These are phyloP conservation scores for Gracilaria vermiculophylla DNA, from an alignment of 23 red algal genomes.

Conservation along the genomic window DNA sequence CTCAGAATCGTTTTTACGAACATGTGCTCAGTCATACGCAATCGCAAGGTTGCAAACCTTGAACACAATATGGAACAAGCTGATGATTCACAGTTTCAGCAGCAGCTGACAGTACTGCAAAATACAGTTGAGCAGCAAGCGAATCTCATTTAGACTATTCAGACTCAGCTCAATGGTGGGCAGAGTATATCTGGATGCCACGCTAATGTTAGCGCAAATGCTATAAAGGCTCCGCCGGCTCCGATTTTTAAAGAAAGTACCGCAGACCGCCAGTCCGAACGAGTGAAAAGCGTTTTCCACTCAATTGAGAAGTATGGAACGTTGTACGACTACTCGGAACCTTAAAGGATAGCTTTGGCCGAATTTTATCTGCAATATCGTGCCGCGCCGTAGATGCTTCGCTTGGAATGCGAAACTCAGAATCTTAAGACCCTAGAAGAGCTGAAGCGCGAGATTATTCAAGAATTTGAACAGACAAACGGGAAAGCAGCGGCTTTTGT, in stretches of 20 bases:
- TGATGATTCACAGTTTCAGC: background rate
- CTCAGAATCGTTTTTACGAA: background rate
- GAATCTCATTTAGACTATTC: background rate
- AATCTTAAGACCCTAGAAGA: conserved; percentile 10
- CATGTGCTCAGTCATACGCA: background rate
- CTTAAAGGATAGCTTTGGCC: conserved; percentile 9
- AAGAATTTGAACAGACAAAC: conserved; percentile 26
- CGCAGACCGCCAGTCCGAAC: background rate
- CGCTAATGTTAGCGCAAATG: background rate
- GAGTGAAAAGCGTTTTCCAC: background rate
- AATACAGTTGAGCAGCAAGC: background rate
- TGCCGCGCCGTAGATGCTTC: conserved; percentile 7
- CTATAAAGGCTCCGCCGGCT: conserved; percentile 1
- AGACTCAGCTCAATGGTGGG: background rate
- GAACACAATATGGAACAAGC: background rate
- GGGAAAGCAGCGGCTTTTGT: conserved; percentile 17
- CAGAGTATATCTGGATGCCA: background rate
- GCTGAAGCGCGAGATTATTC: background rate
- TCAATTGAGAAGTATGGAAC: background rate
- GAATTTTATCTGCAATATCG: conserved; percentile 38
- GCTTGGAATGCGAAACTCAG: conserved; percentile 8
- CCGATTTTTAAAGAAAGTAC: conserved; percentile 15
- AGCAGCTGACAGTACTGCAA: background rate
- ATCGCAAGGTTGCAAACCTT: background rate
- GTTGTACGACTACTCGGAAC: conserved; percentile 2